Percentiles rank a stretch among this genome's conserved stretches.
phyloP scores from a whole-genome alignment of 495 filamentous ascomycete species.

The Neurospora tetrasperma region DNA sequence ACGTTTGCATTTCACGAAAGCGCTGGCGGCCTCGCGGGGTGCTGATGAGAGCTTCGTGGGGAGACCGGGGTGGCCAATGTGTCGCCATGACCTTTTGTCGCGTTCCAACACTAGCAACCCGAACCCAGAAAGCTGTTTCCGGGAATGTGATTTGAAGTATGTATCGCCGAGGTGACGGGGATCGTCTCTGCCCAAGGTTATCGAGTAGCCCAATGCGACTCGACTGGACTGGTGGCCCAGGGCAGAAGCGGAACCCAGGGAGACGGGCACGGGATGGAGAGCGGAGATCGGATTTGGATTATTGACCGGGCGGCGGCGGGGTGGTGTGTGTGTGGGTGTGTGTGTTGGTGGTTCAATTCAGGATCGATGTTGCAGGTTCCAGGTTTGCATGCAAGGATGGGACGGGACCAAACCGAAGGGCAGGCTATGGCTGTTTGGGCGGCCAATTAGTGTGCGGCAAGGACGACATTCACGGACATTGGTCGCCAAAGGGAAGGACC shows the following conservation, averaged over 20 bases:
- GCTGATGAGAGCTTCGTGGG: conserved; percentile 71
- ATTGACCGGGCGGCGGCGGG: background rate
- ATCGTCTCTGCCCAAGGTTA: background rate
- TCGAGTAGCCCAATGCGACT: background rate
- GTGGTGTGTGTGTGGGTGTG: background rate
- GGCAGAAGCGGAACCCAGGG: background rate
- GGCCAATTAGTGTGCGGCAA: conserved; percentile 23
- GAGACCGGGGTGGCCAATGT: conserved; percentile 81
- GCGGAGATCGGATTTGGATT: background rate
- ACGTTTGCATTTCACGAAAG: conserved; percentile 47
- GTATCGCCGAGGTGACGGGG: background rate
- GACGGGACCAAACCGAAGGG: background rate
- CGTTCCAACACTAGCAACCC: background rate
- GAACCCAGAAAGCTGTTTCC: background rate
- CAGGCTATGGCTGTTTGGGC: background rate
- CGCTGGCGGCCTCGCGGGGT: conserved; percentile 70
- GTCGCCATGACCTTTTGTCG: conserved; percentile 20
- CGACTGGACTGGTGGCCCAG: background rate
- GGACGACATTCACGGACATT: conserved; percentile 11
- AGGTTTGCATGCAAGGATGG: background rate
- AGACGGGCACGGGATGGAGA: background rate
- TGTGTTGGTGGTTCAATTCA: background rate
- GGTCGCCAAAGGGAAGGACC: background rate
- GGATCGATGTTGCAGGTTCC: background rate
- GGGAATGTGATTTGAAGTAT: background rate